Evolutionary conservation across 495 filamentous ascomycete species (phyloP).

Genomic region (Trichoderma gamsii): DNA sequence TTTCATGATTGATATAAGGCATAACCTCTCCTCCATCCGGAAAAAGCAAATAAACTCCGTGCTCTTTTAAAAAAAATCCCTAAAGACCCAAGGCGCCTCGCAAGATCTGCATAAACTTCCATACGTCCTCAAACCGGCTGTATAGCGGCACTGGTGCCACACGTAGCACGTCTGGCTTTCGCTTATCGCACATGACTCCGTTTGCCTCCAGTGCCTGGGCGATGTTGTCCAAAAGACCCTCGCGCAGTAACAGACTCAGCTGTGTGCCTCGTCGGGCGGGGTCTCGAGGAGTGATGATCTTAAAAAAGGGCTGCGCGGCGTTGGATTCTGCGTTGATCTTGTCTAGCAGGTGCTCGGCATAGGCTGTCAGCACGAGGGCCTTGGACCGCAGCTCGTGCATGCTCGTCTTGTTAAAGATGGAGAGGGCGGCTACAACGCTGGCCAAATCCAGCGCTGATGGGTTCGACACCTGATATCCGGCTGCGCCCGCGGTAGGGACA

Average conservation of each 20-base stretch:
- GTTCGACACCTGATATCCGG: slow-evolving; percentile 65
- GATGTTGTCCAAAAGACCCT: slow-evolving; percentile 62
- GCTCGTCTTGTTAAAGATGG: slow-evolving; percentile 68
- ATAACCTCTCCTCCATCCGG: background rate
- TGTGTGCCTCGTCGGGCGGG: slow-evolving; percentile 75
- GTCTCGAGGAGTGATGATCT: slow-evolving; percentile 74
- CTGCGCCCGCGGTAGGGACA: slow-evolving; percentile 61
- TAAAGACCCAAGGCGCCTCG: slow-evolving; percentile 3
- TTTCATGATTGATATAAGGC: background rate
- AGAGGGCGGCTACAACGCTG: slow-evolving; percentile 67
- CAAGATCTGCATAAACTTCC: slow-evolving; percentile 16
- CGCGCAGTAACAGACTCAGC: slow-evolving; percentile 63
- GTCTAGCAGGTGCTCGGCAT: slow-evolving; percentile 67
- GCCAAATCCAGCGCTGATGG: slow-evolving; percentile 61
- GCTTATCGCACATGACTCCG: slow-evolving; percentile 79
- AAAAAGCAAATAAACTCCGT: background rate
- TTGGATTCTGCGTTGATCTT: slow-evolving; percentile 32
- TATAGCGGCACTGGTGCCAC: slow-evolving; percentile 91
- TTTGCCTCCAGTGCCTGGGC: slow-evolving; percentile 61
- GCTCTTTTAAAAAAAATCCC: background rate
- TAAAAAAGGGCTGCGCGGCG: slow-evolving; percentile 47
- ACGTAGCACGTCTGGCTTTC: slow-evolving; percentile 82
- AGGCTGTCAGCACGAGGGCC: slow-evolving; percentile 68
- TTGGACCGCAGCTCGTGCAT: slow-evolving; percentile 67
- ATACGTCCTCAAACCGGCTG: slow-evolving; percentile 66